Evolutionary conservation across 2,329 filamentous ascomycete species (phyloP).

Genomic region (Bipolaris cookei): DNA sequence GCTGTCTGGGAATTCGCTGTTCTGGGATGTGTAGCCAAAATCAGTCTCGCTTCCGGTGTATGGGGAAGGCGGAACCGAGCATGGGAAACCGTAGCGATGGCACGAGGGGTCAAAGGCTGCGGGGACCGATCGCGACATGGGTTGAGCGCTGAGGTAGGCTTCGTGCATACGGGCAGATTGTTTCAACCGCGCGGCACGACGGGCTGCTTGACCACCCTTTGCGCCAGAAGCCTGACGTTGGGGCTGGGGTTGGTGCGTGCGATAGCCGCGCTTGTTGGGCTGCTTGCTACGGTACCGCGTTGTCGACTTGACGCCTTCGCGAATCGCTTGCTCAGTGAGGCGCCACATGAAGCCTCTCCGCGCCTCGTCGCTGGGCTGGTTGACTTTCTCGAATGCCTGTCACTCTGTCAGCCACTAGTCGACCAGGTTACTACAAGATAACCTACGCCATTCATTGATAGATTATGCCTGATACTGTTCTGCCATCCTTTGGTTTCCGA

Average conservation of each 20-base stretch:
- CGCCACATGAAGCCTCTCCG: conserved; percentile 80
- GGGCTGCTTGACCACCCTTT: conserved; percentile 54
- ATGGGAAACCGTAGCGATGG: conserved; percentile 6
- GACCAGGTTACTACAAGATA: background rate
- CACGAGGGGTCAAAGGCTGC: conserved; percentile 19
- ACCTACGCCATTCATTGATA: conserved; percentile 91
- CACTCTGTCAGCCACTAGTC: conserved; percentile 15
- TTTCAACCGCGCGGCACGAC: conserved; percentile 34
- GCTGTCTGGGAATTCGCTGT: conserved; percentile 14
- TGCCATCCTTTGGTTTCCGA: conserved; percentile 74
- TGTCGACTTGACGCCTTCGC: conserved; percentile 80
- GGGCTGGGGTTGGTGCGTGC: conserved; percentile 36
- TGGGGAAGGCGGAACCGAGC: conserved; percentile 23
- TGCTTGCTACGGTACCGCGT: conserved; percentile 63
- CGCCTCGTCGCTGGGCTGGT: conserved; percentile 56
- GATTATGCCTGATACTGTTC: conserved; percentile 93
- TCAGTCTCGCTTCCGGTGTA: conserved; percentile 34
- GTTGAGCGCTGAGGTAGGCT: conserved; percentile 28
- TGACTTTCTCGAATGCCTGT: conserved; percentile 63
- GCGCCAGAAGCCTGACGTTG: conserved; percentile 55
- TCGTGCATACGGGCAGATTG: conserved; percentile 31
- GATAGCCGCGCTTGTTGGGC: conserved; percentile 51
- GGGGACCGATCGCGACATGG: conserved; percentile 26
- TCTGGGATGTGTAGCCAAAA: conserved; percentile 14
- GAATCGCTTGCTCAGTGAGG: conserved; percentile 71